Evolutionary conservation across 441 rosid species (phyloP), one percentile per base, ranked within the genome.

Genomic region (Arabidopsis hybrid): DNA sequence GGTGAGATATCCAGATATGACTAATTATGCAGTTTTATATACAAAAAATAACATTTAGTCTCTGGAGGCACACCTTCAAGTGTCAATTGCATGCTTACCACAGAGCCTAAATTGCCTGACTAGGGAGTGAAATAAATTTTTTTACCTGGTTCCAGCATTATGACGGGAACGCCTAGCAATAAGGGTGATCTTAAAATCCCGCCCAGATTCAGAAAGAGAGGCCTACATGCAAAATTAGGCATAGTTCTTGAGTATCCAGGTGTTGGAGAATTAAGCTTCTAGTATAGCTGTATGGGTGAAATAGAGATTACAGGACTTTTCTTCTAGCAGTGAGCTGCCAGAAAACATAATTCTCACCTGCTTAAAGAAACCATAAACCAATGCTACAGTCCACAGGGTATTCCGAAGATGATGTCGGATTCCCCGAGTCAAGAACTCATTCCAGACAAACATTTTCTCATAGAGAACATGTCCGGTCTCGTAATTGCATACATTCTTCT

Each of bases 371-470:
- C 99, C 98, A 77, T 96, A 84, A 17, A 96, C 98, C 75, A 96
- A 85, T 51, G 99, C 98, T 57, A 96, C 97, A n/a, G 99, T 96
- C 99, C 99, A 96, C 45, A 85, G 39, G 40, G 97, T 91, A 82
- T 92, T 94, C 74, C 83, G 87, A 72, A 92, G 97, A 77, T 87
- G 89, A 78, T 83, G 86, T 62, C 99, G 90, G 49, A 96, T 85
- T 55, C 87, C 98, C 60, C 87, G 91, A 36, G 99, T 92, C 84
- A 96, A 78, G 79, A 89, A 96, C 78, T 92, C 99, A 81, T 96
- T 96, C 99, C 99, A 96, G 32, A 96, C 99, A 78, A 92, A 96
- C 99, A 96, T 96, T 64, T 96, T 93, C 68, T 93, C 91, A 66
- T 96, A 92, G 9, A 85, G 88, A 53, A 80, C 83, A 38, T 75